A percentile compares a stretch with the other conserved stretches of the same genome.
Conservation (phyloP, 352 stramenopile genomes). For the Phytophthora meadii region DNA sequence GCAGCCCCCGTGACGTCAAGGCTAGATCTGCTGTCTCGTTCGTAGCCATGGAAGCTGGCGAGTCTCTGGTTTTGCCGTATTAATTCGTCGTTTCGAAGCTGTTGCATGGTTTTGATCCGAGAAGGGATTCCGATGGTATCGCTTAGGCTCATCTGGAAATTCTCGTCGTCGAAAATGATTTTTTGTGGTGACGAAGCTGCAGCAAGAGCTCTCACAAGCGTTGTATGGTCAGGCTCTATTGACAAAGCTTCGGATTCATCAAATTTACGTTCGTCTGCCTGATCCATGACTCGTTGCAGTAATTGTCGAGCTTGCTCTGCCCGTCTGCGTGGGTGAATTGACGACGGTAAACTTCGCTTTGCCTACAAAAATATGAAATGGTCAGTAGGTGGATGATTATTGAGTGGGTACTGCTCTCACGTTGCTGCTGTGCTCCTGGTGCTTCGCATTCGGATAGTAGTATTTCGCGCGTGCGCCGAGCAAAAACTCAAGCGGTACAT, state of each 20-base stretch:
- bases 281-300: constrained; percentile 39
- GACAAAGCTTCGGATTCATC: constrained; percentile 1
- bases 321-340: constrained; percentile 36
- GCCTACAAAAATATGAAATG: background rate
- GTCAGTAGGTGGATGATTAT: background rate
- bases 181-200: constrained; percentile 12
- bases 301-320: constrained; percentile 50
- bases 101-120: constrained; percentile 12
- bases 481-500: constrained; percentile 76
- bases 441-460: constrained; percentile 30
- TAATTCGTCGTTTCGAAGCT: constrained; percentile 15
- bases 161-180: constrained; percentile 14
- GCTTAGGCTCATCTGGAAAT: constrained; percentile 24
- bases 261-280: constrained; percentile 5
- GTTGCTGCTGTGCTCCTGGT: constrained; percentile 5
- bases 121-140: constrained; percentile 6
- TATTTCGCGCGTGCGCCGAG: constrained; percentile 53
- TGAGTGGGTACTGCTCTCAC: constrained; percentile 3
- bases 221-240: background rate
- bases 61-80: constrained; percentile 19
- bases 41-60: constrained; percentile 34
- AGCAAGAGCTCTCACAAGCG: constrained; percentile 17
- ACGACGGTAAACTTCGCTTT: constrained; percentile 22
- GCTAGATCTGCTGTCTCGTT: constrained; percentile 22
- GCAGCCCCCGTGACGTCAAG: constrained; percentile 36